Evolutionary conservation across 2,329 filamentous ascomycete genomes (phyloP).

Genomic region (Aspergillus nomiae): DNA sequence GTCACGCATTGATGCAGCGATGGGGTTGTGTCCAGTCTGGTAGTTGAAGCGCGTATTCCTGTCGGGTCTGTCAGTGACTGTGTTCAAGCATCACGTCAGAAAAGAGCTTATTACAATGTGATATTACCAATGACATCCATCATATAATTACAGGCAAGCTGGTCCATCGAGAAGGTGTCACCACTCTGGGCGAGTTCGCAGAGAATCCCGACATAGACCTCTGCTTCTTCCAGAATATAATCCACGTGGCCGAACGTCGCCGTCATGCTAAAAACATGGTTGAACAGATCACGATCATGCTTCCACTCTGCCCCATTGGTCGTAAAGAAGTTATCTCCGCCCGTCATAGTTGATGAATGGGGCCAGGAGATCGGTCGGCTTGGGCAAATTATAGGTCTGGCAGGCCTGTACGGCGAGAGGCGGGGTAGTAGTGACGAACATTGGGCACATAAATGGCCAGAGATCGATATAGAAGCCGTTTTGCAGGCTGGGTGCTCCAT

Average conservation of each 20-base stretch:
- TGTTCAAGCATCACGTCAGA: too few relatives aligned
- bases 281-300: not conserved
- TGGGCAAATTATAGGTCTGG: not conserved
- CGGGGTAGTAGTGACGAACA: not conserved
- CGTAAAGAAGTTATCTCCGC: not conserved
- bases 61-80: too few relatives aligned
- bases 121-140: slow-evolving; percentile 11
- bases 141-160: not conserved
- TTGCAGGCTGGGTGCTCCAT: not conserved
- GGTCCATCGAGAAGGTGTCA: slow-evolving; percentile 1
- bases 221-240: slow-evolving; percentile 8
- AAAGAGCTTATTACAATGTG: not conserved
- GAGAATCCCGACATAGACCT: not conserved
- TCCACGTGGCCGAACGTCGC: not conserved
- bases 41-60: slow-evolving; percentile 1
- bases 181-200: not conserved
- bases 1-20: slow-evolving; percentile 8
- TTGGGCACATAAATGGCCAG: not conserved
- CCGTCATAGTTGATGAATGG: not conserved
- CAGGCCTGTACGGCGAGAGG: not conserved
- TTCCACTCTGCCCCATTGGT: not conserved
- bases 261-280: not conserved
- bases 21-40: not conserved
- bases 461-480: not conserved
- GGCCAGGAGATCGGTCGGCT: not conserved